Conservation (phyloP, 2,329 filamentous ascomycete species). For the Alternaria burnsii region DNA sequence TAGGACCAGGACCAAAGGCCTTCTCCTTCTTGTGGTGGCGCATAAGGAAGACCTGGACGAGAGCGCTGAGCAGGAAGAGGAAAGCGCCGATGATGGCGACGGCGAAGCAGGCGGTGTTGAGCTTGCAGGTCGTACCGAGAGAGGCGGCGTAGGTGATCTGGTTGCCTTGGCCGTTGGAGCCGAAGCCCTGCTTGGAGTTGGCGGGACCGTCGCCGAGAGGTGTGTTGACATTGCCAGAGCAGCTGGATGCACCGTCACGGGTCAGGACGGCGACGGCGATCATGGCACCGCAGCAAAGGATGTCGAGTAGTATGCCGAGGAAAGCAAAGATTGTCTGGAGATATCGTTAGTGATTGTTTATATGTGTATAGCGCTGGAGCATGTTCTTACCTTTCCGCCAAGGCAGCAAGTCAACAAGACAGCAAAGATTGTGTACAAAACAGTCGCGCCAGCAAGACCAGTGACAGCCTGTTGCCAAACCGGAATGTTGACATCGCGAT, state of each 20-base stretch:
- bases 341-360: not conserved
- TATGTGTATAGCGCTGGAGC: too few relatives aligned
- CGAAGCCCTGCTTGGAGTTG: constrained; percentile 58
- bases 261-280: constrained; percentile 83
- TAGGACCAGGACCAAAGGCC: constrained; percentile 71
- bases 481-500: constrained; percentile 70
- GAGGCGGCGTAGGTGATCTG: constrained; percentile 56
- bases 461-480: constrained; percentile 76
- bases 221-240: constrained; percentile 70
- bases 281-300: constrained; percentile 79
- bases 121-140: constrained; percentile 71
- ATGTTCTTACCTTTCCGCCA: constrained; percentile 67
- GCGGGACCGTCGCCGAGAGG: constrained; percentile 73
- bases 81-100: constrained; percentile 78
- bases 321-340: constrained; percentile 68
- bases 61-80: constrained; percentile 77
- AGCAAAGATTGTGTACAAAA: constrained; percentile 77
- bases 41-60: constrained; percentile 72
- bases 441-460: constrained; percentile 73
- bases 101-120: constrained; percentile 80
- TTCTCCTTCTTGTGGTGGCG: constrained; percentile 78
- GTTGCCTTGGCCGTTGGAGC: constrained; percentile 52
- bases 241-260: constrained; percentile 71
- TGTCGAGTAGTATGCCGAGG: constrained; percentile 77
- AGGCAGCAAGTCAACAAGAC: constrained; percentile 80